Conservation (phyloP, 2,329 filamentous ascomycete species). For the Fusarium fracticaudum region DNA sequence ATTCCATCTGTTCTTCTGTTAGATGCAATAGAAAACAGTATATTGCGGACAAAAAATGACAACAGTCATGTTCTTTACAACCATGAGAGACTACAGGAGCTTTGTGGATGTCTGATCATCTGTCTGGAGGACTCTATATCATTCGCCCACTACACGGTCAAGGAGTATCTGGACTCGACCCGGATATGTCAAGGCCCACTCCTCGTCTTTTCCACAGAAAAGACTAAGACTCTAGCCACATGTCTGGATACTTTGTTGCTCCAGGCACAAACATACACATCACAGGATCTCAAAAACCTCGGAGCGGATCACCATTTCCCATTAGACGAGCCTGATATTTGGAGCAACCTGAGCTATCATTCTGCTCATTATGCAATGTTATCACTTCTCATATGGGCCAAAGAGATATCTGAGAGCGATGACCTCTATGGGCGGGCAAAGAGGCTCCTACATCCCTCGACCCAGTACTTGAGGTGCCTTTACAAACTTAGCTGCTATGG, state of each 20-base stretch:
- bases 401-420: neutral
- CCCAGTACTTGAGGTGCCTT: rapidly evolving
- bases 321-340: rapidly evolving
- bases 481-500: too few relatives aligned
- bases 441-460: rapidly evolving
- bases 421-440: rapidly evolving
- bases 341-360: rapidly evolving
- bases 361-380: rapidly evolving
- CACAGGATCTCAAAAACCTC: rapidly evolving
- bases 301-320: rapidly evolving
- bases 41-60: rapidly evolving
- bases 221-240: rapidly evolving
- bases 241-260: rapidly evolving
- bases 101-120: neutral
- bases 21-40: rapidly evolving
- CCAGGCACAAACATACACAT: rapidly evolving
- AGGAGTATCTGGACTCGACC: rapidly evolving
- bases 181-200: neutral
- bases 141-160: neutral
- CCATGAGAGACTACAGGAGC: neutral
- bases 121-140: neutral
- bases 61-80: neutral
- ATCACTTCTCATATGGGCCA: rapidly evolving
- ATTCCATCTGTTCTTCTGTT: rapidly evolving
- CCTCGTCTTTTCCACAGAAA: rapidly evolving